These are phyloP conservation scores for Tricharina praecox DNA, from an alignment of 495 filamentous ascomycete species.

Conservation along the genomic window DNA sequence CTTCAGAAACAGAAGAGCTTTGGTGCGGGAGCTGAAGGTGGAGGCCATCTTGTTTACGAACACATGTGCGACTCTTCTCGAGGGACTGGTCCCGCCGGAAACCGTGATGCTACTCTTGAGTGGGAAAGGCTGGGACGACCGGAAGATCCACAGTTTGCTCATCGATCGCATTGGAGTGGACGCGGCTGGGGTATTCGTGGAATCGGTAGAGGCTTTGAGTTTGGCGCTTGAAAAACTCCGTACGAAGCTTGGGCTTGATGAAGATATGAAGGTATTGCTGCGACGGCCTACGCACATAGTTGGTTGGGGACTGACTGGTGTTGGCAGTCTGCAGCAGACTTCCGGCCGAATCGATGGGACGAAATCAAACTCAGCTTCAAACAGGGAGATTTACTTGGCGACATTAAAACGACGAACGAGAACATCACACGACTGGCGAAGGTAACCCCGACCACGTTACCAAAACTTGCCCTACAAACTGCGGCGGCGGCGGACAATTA, in stretches of 20 bases:
- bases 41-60: constrained; percentile 19
- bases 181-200: constrained; percentile 8
- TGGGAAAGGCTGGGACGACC: constrained; percentile 15
- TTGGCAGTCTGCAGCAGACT: background rate
- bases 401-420: constrained; percentile 10
- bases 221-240: constrained; percentile 10
- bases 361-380: background rate
- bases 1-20: background rate
- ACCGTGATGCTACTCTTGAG: constrained; percentile 16
- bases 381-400: constrained; percentile 8
- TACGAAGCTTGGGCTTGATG: constrained; percentile 15
- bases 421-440: constrained; percentile 2
- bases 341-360: background rate
- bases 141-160: constrained; percentile 15
- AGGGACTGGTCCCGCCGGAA: constrained; percentile 11
- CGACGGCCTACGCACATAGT: background rate
- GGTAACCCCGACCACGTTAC: constrained; percentile 14
- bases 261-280: constrained; percentile 7
- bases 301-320: background rate
- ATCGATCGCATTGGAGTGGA: constrained; percentile 12
- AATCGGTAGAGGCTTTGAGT: constrained; percentile 9
- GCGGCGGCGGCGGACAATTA: constrained; percentile 23
- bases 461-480: constrained; percentile 15
- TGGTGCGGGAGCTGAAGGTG: constrained; percentile 9
- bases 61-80: constrained; percentile 23